phyloP scores from a whole-genome alignment of 1,284 basidiomycete species.

The Sanghuangporus sanghuang region DNA sequence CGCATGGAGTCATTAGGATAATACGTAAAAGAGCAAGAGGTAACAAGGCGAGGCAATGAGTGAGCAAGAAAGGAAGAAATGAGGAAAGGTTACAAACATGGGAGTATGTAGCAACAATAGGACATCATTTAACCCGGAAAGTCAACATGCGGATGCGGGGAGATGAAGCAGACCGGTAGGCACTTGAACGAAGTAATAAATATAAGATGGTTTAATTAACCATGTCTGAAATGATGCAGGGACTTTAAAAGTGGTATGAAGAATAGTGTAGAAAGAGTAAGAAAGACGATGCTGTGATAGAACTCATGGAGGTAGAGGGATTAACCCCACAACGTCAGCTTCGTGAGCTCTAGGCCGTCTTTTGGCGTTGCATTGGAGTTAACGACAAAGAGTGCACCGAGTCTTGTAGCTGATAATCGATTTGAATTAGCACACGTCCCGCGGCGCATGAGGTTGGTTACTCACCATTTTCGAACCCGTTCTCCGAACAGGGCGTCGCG shows the following conservation, averaged over 20 bases:
- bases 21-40: neutral
- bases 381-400: slow-evolving; percentile 44
- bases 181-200: neutral
- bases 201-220: neutral
- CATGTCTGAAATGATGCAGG: neutral
- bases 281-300: neutral
- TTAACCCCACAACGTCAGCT: slow-evolving; percentile 44
- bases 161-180: neutral
- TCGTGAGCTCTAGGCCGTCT: slow-evolving; percentile 33
- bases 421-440: slow-evolving; percentile 8
- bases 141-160: neutral
- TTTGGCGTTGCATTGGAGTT: slow-evolving; percentile 26
- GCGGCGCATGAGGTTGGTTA: slow-evolving; percentile 5
- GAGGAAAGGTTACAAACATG: neutral
- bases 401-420: slow-evolving; percentile 33
- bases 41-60: neutral
- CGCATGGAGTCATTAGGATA: neutral
- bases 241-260: neutral
- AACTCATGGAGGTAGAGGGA: neutral
- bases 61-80: neutral
- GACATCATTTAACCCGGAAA: neutral
- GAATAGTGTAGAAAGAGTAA: neutral
- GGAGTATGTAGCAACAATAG: neutral
- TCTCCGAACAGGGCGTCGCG: slow-evolving; percentile 33
- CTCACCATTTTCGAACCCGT: slow-evolving; percentile 34